Evolutionary conservation across 2,329 filamentous ascomycete genomes (phyloP).

Genomic region (Geosmithia putterillii): DNA sequence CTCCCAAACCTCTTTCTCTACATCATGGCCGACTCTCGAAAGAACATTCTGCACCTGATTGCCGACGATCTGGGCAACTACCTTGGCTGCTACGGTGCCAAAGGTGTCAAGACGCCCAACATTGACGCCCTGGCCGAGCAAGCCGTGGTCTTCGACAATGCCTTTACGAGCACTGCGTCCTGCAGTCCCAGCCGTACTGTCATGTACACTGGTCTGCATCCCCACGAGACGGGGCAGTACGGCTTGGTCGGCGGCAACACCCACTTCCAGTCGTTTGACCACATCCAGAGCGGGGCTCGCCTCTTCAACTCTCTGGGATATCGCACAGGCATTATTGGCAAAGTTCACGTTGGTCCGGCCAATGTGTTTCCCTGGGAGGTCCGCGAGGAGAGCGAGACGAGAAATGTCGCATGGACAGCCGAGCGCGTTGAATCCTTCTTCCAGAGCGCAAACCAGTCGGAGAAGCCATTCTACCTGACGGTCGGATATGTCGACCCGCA

Average conservation of each 20-base stretch:
- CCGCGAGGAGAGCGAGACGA: slow-evolving; percentile 23
- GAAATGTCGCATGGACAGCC: slow-evolving; percentile 28
- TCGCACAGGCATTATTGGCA: slow-evolving; percentile 32
- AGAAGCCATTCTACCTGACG: slow-evolving; percentile 29
- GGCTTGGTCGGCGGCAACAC: slow-evolving; percentile 23
- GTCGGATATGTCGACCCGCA: slow-evolving; percentile 35
- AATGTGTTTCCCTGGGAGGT: slow-evolving; percentile 28
- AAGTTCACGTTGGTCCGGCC: slow-evolving; percentile 32
- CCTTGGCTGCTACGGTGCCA: slow-evolving; percentile 21
- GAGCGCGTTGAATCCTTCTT: slow-evolving; percentile 25
- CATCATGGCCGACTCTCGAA: slow-evolving; percentile 3
- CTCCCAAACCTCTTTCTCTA: not conserved
- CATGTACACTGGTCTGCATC: slow-evolving; percentile 36
- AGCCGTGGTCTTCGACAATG: slow-evolving; percentile 22
- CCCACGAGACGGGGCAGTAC: slow-evolving; percentile 34
- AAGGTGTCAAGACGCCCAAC: slow-evolving; percentile 20
- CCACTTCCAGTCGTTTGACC: slow-evolving; percentile 30
- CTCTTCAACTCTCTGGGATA: slow-evolving; percentile 27
- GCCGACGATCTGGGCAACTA: slow-evolving; percentile 28
- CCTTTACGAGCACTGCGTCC: slow-evolving; percentile 32
- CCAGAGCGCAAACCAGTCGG: slow-evolving; percentile 13
- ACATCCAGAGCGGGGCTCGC: slow-evolving; percentile 26
- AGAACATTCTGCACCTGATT: slow-evolving; percentile 25
- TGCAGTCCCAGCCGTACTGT: slow-evolving; percentile 32
- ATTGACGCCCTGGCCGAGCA: slow-evolving; percentile 24